Conservation (phyloP, 2,329 filamentous ascomycete species). For the Penicillium sp. region DNA sequence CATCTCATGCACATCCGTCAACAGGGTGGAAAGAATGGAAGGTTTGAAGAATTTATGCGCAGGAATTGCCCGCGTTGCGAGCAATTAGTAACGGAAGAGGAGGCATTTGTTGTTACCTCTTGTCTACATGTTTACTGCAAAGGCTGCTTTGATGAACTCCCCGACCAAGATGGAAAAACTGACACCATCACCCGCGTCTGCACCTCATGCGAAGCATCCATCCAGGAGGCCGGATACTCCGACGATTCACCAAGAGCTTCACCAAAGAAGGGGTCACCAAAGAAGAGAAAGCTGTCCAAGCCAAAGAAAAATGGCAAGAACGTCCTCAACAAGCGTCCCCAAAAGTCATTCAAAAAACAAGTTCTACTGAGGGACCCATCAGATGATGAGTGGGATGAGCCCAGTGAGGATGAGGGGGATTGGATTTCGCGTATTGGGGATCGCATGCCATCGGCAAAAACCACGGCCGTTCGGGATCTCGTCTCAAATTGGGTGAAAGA, state of each 20-base stretch:
- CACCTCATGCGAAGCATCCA: conserved; percentile 10
- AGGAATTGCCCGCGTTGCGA: conserved; percentile 46
- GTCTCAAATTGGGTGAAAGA: conserved; percentile 21
- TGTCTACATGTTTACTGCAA: conserved; percentile 58
- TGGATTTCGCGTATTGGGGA: conserved; percentile 27
- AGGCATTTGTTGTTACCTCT: conserved; percentile 44
- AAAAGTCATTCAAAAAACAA: background rate
- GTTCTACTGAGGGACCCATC: background rate
- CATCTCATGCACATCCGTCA: background rate
- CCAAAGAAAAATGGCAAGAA: background rate
- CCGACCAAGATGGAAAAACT: conserved; percentile 18
- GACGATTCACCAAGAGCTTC: background rate
- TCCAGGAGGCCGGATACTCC: conserved; percentile 2
- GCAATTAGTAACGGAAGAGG: background rate
- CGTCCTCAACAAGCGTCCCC: background rate
- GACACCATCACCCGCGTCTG: conserved; percentile 27
- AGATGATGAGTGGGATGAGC: conserved; percentile 13
- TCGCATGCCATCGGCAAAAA: conserved; percentile 24
- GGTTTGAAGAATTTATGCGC: conserved; percentile 25
- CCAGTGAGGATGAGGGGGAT: conserved; percentile 22
- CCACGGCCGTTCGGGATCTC: background rate
- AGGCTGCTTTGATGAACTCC: conserved; percentile 41
- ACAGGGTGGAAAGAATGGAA: too few relatives aligned
- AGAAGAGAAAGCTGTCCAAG: background rate
- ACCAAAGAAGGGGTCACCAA: background rate